phyloP scores from a whole-genome alignment of 208 protist species.

The Acanthamoeba castellanii region DNA sequence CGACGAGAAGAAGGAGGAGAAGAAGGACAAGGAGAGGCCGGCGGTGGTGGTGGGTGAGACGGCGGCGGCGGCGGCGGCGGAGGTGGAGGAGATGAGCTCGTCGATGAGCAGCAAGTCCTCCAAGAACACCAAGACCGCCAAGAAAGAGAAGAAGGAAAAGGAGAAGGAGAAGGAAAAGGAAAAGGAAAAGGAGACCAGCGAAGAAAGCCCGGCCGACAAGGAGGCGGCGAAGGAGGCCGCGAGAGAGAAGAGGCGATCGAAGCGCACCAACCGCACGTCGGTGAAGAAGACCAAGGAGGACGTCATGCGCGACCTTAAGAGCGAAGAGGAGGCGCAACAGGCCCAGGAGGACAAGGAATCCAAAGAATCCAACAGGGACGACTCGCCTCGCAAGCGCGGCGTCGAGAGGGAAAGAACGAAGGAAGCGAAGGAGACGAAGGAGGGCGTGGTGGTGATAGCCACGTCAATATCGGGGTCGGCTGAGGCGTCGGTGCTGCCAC shows the following conservation, averaged over 20 bases:
- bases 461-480: background rate
- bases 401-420: background rate
- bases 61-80: background rate
- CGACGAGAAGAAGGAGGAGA: conserved; percentile 10
- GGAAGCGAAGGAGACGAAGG: background rate
- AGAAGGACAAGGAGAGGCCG: background rate
- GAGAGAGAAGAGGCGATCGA: background rate
- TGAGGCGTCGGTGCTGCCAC: background rate
- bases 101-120: conserved; percentile 27
- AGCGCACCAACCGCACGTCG: conserved; percentile 5
- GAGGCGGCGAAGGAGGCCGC: background rate
- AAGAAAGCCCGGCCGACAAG: background rate
- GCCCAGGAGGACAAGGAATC: background rate
- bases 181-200: background rate
- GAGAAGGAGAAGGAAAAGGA: background rate
- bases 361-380: no score
- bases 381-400: background rate
- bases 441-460: background rate
- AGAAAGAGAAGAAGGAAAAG: background rate
- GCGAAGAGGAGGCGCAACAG: background rate
- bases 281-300: conserved; percentile 2
- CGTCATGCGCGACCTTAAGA: background rate
- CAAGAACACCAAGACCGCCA: background rate
- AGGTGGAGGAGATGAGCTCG: background rate
- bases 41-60: background rate